Conservation (phyloP, 805 yeast genomes). For the Metschnikowia dekortorum region DNA sequence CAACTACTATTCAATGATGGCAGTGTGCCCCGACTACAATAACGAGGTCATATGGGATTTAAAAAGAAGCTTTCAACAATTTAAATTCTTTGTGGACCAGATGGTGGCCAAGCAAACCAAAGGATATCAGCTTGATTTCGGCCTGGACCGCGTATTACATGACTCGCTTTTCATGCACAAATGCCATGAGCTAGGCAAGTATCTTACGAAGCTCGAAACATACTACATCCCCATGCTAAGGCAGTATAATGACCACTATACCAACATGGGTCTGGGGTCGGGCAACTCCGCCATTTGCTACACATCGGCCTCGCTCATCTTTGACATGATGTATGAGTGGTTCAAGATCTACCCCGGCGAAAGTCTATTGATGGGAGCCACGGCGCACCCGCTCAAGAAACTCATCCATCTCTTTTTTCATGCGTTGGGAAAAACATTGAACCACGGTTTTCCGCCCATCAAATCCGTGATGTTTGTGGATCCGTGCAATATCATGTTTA, state of each 20-base stretch:
- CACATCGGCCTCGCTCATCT: slow-evolving; percentile 28
- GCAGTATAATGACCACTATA: slow-evolving; percentile 25
- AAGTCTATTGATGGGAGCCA: slow-evolving; percentile 24
- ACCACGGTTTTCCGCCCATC: slow-evolving; percentile 31
- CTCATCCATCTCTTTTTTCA: slow-evolving; percentile 31
- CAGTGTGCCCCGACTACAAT: slow-evolving; percentile 32
- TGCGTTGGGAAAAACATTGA: slow-evolving; percentile 32
- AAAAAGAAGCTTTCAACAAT: slow-evolving; percentile 21
- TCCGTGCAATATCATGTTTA: slow-evolving; percentile 28
- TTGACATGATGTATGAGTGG: slow-evolving; percentile 34
- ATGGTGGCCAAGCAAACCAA: slow-evolving; percentile 6
- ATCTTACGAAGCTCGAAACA: slow-evolving; percentile 24
- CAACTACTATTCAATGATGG: slow-evolving; percentile 19
- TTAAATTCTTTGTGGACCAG: slow-evolving; percentile 21
- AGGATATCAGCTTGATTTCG: slow-evolving; percentile 6
- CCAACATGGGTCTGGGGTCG: slow-evolving; percentile 7
- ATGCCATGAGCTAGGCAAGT: slow-evolving; percentile 26
- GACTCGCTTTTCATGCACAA: slow-evolving; percentile 17
- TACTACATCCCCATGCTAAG: slow-evolving; percentile 24
- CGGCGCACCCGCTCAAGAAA: slow-evolving; percentile 26
- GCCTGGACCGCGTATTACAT: slow-evolving; percentile 4
- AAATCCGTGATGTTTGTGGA: slow-evolving; percentile 33
- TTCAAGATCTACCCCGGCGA: slow-evolving; percentile 32
- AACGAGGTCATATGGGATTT: slow-evolving; percentile 27
- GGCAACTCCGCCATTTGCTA: slow-evolving; percentile 20